Conservation (phyloP, 2,329 filamentous ascomycete species). For the Aspergillus flavus region DNA sequence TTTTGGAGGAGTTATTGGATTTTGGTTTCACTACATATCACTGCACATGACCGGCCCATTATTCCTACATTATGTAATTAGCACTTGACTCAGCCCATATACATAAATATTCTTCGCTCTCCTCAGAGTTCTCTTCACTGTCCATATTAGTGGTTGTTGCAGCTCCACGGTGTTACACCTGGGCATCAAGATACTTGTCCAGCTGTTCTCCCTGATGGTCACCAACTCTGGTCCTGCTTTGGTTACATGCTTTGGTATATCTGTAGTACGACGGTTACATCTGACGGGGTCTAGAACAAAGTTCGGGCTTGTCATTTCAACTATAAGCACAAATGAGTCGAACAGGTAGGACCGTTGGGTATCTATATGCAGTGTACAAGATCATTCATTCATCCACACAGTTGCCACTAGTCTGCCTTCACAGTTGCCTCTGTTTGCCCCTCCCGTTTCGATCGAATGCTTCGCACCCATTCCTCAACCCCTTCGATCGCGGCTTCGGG, state of each 20-base stretch:
- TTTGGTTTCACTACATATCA: background rate
- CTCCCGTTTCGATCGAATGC: conserved; percentile 28
- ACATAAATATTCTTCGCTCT: background rate
- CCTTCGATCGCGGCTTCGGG: conserved; percentile 35
- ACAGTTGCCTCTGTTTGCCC: background rate
- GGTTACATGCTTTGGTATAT: background rate
- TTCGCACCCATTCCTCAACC: conserved; percentile 34
- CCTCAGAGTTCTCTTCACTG: background rate
- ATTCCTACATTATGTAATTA: background rate
- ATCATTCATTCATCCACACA: background rate
- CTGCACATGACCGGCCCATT: too few species aligned
- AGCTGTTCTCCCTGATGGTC: background rate
- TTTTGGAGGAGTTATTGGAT: background rate
- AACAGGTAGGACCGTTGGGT: background rate
- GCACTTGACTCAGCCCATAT: background rate
- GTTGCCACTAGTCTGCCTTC: background rate
- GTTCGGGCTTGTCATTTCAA: background rate
- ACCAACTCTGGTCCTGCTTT: background rate
- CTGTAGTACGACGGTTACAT: background rate
- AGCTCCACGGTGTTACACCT: background rate
- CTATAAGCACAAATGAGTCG: background rate
- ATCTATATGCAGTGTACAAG: background rate
- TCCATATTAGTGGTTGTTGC: background rate
- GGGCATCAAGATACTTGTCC: background rate
- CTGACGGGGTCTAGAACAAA: background rate